These are phyloP conservation scores for Fallopia convolvulus DNA, from an alignment of 148 eudicot genomes.

Conservation along the genomic window DNA sequence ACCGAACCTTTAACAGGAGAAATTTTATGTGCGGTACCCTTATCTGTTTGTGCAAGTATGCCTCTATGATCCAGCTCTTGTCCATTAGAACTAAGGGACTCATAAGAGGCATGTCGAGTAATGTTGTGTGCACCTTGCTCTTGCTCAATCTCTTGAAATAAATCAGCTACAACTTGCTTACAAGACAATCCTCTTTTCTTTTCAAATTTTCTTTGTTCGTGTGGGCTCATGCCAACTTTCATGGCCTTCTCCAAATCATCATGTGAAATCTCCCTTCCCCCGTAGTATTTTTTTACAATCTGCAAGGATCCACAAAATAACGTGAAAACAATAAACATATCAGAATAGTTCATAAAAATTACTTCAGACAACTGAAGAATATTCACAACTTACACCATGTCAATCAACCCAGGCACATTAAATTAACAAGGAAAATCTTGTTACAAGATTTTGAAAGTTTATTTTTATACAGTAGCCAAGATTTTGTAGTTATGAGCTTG, in stretches of 20 bases:
- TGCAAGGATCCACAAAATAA: slow-evolving; percentile 18
- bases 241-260: slow-evolving; percentile 79
- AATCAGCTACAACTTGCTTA: slow-evolving; percentile 24
- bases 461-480: no score
- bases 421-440: not conserved
- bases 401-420: not conserved
- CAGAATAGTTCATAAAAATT: not conserved
- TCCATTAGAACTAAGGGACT: slow-evolving; percentile 13
- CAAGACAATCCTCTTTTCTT: slow-evolving; percentile 50
- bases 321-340: not conserved
- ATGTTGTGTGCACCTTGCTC: not conserved
- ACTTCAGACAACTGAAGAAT: not conserved
- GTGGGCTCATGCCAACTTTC: slow-evolving; percentile 84
- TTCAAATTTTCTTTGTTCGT: slow-evolving; percentile 59
- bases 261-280: slow-evolving; percentile 73
- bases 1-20: slow-evolving; percentile 8
- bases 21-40: not conserved
- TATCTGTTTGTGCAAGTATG: slow-evolving; percentile 7
- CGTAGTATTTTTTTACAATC: slow-evolving; percentile 75
- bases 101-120: not conserved
- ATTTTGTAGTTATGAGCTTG: not conserved
- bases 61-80: slow-evolving; percentile 1
- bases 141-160: slow-evolving; percentile 16
- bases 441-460: not conserved
- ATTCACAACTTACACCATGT: not conserved